A percentile compares a stretch with the other conserved stretches of the same genome.
Evolutionary conservation across 106 monocot species (phyloP).

Genomic region (Posidonia australis): DNA sequence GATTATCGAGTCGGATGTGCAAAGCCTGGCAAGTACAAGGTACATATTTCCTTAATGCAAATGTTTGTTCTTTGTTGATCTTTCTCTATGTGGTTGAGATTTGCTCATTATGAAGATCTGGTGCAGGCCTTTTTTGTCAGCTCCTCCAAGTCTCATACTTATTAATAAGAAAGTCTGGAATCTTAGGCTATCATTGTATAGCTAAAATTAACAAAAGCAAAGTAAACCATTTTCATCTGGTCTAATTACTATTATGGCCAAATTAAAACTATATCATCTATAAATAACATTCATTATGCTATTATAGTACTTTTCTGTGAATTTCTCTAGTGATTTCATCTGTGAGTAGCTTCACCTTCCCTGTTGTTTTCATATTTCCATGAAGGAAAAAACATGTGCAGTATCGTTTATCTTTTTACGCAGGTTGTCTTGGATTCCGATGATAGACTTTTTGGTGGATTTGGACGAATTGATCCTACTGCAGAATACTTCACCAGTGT

Average conservation of each 20-base stretch:
- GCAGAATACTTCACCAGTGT: slow-evolving; percentile 75
- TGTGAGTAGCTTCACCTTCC: neutral
- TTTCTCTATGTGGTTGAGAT: neutral
- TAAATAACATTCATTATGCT: too few species aligned
- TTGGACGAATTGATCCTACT: slow-evolving; percentile 52
- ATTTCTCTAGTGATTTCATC: too few species aligned
- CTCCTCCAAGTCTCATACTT: too few species aligned
- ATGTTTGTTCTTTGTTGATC: too few species aligned
- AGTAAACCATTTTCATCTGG: too few species aligned
- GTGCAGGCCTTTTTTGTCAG: neutral
- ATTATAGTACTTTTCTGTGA: too few species aligned
- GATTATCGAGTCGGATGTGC: slow-evolving; percentile 75
- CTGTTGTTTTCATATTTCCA: neutral
- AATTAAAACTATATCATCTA: too few species aligned
- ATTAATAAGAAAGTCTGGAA: too few species aligned
- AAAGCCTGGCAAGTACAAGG: slow-evolving; percentile 94
- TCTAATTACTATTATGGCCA: too few species aligned
- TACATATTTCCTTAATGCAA: neutral
- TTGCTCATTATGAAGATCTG: neutral
- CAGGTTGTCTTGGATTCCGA: slow-evolving; percentile 89
- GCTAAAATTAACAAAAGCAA: too few species aligned
- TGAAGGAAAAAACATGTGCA: neutral
- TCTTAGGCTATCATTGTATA: too few species aligned
- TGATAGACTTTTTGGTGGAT: slow-evolving; percentile 78
- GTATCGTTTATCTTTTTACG: neutral